Evolutionary conservation across 225 moss, liverwort and hornwort genomes (phyloP).

Genomic region (Physcomitrellopsis africana): DNA sequence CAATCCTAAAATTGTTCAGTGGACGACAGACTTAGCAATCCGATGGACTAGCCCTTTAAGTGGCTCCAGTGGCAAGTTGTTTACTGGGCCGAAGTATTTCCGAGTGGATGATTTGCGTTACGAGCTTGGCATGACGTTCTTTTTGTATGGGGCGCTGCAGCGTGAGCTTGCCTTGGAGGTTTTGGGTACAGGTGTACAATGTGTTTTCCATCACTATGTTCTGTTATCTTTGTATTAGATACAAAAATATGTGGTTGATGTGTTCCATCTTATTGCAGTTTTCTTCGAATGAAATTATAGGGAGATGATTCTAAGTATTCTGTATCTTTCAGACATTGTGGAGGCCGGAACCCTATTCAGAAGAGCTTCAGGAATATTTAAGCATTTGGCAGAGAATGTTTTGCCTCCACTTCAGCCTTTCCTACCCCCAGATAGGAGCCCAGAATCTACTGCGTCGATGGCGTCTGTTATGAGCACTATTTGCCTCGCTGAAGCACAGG

Average conservation of each 20-base stretch:
- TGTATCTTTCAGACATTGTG: conserved; percentile 72
- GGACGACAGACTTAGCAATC: conserved; percentile 87
- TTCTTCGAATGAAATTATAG: not conserved
- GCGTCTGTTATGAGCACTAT: conserved; percentile 86
- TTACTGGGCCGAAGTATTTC: conserved; percentile 85
- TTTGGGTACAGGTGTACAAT: conserved; percentile 71
- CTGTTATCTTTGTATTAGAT: not conserved
- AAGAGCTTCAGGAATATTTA: conserved; percentile 91
- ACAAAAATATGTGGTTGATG: not conserved
- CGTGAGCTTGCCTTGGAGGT: conserved; percentile 94
- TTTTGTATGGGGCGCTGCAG: conserved; percentile 80
- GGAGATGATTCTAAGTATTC: not conserved
- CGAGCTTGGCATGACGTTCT: conserved; percentile 91
- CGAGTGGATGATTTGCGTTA: conserved; percentile 94
- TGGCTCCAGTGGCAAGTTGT: conserved; percentile 69
- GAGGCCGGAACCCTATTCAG: conserved; percentile 87
- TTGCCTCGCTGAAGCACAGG: conserved; percentile 99
- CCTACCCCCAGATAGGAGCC: conserved; percentile 85
- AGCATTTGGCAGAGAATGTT: conserved; percentile 82
- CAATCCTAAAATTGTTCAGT: conserved; percentile 71
- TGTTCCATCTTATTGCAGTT: not conserved
- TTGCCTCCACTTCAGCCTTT: conserved; percentile 61
- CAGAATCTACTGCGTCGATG: conserved; percentile 82
- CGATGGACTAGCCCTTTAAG: conserved; percentile 93
- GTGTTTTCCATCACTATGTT: not conserved